Evolutionary conservation across 179 eudicot species (phyloP).

Genomic region (Silene coronaria): DNA sequence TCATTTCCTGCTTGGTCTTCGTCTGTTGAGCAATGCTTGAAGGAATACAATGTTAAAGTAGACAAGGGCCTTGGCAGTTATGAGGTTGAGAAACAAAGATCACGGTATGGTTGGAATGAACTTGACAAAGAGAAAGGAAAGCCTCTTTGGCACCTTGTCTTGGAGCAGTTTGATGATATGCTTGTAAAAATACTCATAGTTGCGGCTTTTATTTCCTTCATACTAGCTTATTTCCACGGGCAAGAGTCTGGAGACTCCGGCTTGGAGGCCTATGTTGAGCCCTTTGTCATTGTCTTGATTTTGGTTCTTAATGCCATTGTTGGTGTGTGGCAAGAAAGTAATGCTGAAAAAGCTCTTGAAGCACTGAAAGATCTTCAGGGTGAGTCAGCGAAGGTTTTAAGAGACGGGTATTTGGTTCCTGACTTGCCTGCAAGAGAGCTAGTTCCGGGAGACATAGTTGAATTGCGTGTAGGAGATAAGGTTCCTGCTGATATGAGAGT

Average conservation of each 20-base stretch:
- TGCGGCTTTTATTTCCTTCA: conserved; percentile 72
- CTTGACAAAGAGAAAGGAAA: conserved; percentile 62
- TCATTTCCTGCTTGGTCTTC: conserved; percentile 61
- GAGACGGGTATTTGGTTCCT: conserved; percentile 59
- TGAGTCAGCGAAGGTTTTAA: conserved; percentile 59
- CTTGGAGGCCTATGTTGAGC: conserved; percentile 65
- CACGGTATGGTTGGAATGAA: conserved; percentile 66
- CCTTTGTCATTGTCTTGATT: conserved; percentile 64
- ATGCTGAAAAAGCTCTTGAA: conserved; percentile 87
- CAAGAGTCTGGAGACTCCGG: conserved; percentile 44
- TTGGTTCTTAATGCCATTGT: conserved; percentile 69
- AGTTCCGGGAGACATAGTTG: conserved; percentile 85
- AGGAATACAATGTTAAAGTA: conserved; percentile 56
- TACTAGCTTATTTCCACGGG: conserved; percentile 56
- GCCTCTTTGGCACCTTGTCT: conserved; percentile 69
- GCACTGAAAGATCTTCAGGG: conserved; percentile 82
- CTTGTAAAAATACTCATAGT: conserved; percentile 68
- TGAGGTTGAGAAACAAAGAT: conserved; percentile 55
- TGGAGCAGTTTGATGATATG: conserved; percentile 76
- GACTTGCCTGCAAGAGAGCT: conserved; percentile 71
- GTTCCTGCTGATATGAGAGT: conserved; percentile 86
- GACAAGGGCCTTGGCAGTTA: conserved; percentile 56
- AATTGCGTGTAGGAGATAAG: conserved; percentile 73
- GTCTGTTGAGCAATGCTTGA: conserved; percentile 60
- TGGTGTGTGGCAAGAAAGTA: conserved; percentile 91